A percentile compares a stretch with the other conserved stretches of the same genome.
phyloP scores from a whole-genome alignment of 805 yeast species.

The Huiozyma sinensis region DNA sequence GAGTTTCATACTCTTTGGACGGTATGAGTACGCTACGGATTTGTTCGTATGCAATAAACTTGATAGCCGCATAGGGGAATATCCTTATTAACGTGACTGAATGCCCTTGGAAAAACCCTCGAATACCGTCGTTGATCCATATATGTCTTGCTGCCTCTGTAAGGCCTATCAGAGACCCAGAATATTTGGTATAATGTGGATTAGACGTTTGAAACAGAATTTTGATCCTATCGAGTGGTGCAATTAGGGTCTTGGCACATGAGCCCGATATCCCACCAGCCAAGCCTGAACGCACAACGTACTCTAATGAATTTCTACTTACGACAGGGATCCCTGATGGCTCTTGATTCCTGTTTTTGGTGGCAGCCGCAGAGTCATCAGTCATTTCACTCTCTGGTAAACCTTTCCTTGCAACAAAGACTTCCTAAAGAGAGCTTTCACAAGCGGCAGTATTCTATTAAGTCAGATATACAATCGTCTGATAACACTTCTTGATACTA shows the following conservation, averaged over 20 bases:
- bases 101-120: slow-evolving; percentile 90
- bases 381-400: too few relatives aligned
- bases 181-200: slow-evolving; percentile 70
- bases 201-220: slow-evolving; percentile 91
- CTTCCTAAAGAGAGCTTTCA: too few relatives aligned
- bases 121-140: slow-evolving; percentile 53
- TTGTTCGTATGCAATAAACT: slow-evolving; percentile 94
- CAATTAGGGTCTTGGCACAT: slow-evolving; percentile 90
- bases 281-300: slow-evolving; percentile 71
- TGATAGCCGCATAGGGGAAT: slow-evolving; percentile 95
- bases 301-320: slow-evolving; percentile 68
- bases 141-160: slow-evolving; percentile 62
- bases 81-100: slow-evolving; percentile 84
- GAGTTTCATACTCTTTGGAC: slow-evolving; percentile 62
- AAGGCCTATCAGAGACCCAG: slow-evolving; percentile 74
- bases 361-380: too few relatives aligned
- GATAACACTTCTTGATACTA: too few relatives aligned
- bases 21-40: slow-evolving; percentile 74
- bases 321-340: slow-evolving; percentile 1
- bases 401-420: too few relatives aligned
- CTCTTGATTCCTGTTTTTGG: too few relatives aligned
- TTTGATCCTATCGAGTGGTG: slow-evolving; percentile 91
- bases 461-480: too few relatives aligned
- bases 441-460: too few relatives aligned
- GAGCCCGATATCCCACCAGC: slow-evolving; percentile 96